phyloP scores from a whole-genome alignment of 192 early-diverging fungal genomes.

The Glomus cerebriforme region DNA sequence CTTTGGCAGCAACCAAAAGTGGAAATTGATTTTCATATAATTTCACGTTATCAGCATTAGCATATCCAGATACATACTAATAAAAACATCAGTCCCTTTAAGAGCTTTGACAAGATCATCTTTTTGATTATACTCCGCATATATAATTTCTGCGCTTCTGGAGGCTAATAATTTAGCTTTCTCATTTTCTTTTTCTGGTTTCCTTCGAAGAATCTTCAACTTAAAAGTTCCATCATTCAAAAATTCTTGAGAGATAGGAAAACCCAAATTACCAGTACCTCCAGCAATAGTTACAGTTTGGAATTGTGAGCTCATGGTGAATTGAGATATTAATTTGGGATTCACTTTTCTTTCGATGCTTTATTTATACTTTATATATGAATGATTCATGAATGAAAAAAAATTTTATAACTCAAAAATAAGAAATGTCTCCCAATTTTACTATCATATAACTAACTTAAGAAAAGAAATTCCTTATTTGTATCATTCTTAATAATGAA shows the following conservation, averaged over 20 bases:
- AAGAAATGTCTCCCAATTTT: too few species aligned
- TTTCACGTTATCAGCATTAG: too few species aligned
- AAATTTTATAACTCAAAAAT: too few species aligned
- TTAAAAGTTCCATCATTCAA: slow-evolving; percentile 27
- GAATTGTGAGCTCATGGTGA: slow-evolving; percentile 4
- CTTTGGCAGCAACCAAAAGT: slow-evolving; percentile 21
- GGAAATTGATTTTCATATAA: neutral
- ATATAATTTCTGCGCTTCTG: slow-evolving; percentile 12
- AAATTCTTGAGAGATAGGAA: slow-evolving; percentile 7
- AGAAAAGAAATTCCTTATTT: too few species aligned
- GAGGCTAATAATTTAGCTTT: slow-evolving; percentile 8
- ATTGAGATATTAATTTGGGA: too few species aligned
- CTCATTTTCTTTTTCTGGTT: neutral
- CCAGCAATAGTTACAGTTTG: neutral
- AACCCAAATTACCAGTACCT: slow-evolving; percentile 5
- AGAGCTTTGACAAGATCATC: slow-evolving; percentile 27
- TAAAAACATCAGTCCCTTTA: slow-evolving; percentile 17
- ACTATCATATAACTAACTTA: too few species aligned
- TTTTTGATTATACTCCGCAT: slow-evolving; percentile 25
- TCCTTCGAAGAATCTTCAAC: slow-evolving; percentile 20
- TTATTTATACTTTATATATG: too few species aligned
- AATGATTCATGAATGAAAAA: too few species aligned
- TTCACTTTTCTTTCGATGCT: too few species aligned
- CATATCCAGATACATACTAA: neutral
- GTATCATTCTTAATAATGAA: too few species aligned